phyloP scores from a whole-genome alignment of 176 grass and related monocot genomes.

The Bromus sterilis region DNA sequence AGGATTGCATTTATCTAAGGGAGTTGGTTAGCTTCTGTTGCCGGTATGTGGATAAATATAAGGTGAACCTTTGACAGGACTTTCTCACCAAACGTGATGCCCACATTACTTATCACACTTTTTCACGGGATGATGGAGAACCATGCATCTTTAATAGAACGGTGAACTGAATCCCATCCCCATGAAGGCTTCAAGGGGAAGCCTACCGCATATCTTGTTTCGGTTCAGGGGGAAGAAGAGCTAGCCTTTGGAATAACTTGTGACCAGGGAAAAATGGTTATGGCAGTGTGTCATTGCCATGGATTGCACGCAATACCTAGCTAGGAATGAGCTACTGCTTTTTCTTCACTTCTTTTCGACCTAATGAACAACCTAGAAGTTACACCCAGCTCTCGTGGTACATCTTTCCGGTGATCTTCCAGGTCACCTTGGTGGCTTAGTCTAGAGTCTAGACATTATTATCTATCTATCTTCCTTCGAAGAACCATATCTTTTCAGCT shows the following conservation, averaged over 20 bases:
- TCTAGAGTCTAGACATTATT: not conserved
- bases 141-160: not conserved
- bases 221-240: not conserved
- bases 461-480: not conserved
- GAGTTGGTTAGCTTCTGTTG: not conserved
- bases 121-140: not conserved
- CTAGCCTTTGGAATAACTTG: conserved; percentile 27
- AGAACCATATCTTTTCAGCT: not conserved
- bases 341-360: not conserved
- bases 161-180: not conserved
- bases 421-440: not conserved
- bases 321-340: not conserved
- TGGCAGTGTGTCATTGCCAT: not conserved
- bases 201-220: not conserved
- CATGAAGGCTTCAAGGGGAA: not conserved
- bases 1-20: not conserved
- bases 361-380: not conserved
- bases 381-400: not conserved
- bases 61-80: not conserved
- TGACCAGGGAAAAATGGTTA: not conserved
- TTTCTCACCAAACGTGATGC: not conserved
- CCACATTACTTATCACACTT: not conserved
- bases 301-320: conserved; percentile 29
- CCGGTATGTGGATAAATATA: not conserved
- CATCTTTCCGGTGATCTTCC: not conserved